phyloP scores from a whole-genome alignment of 2,329 filamentous ascomycete species.

The Calonectria pseudoturangicola region DNA sequence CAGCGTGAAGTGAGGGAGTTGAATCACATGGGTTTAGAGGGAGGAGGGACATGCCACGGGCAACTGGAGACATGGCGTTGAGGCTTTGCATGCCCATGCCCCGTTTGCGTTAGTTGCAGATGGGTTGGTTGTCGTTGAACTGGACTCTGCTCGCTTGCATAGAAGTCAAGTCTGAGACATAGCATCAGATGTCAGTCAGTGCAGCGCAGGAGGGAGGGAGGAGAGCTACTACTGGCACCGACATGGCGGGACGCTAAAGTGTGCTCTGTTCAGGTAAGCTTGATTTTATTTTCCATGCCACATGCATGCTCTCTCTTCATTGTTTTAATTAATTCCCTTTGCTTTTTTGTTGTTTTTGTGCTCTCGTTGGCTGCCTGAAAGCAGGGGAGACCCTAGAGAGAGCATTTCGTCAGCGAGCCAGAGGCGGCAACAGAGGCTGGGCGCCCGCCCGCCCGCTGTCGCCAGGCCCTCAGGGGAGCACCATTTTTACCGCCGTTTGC shows the following conservation, averaged over 20 bases:
- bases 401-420: neutral
- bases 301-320: neutral
- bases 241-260: constrained; percentile 8
- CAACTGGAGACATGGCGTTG: constrained; percentile 25
- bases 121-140: neutral
- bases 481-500: constrained; percentile 20
- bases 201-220: neutral
- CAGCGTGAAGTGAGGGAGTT: no score
- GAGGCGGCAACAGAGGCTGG: neutral
- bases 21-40: constrained; percentile 21
- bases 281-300: neutral
- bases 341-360: no score
- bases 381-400: no score
- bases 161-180: neutral
- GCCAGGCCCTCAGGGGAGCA: no score
- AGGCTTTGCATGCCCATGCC: neutral
- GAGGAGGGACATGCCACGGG: neutral
- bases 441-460: neutral
- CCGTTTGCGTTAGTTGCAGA: neutral
- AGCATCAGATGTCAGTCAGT: neutral
- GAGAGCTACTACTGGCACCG: constrained; percentile 8
- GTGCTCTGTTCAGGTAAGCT: neutral
- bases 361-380: neutral
- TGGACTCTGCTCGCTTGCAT: neutral
- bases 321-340: no score